phyloP scores from a whole-genome alignment of 2,329 filamentous ascomycete genomes.

The Penicillium sp. region DNA sequence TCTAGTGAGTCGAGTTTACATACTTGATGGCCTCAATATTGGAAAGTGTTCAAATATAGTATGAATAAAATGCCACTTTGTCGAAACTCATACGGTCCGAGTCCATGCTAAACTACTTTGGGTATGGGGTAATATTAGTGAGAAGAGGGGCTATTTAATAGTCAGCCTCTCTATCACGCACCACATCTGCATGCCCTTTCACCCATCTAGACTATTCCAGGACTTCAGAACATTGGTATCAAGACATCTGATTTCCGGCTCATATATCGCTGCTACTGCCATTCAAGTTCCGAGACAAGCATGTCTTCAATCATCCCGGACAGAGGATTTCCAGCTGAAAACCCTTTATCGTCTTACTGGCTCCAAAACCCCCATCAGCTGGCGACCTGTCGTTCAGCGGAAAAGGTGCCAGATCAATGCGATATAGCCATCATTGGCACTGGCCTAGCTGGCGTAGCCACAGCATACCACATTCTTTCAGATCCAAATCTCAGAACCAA shows the following conservation, averaged over 20 bases:
- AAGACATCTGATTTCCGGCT: background rate
- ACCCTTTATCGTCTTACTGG: background rate
- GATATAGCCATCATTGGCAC: conserved; percentile 51
- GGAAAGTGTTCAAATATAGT: background rate
- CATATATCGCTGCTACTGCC: background rate
- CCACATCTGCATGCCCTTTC: background rate
- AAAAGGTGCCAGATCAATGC: conserved; percentile 14
- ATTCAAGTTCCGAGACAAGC: background rate
- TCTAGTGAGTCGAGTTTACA: background rate
- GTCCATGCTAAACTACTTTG: background rate
- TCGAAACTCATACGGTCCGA: too few relatives aligned
- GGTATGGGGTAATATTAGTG: background rate
- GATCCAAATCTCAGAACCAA: conserved; percentile 8
- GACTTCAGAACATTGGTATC: background rate
- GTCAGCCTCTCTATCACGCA: background rate
- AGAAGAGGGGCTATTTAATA: background rate
- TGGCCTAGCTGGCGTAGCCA: conserved; percentile 47
- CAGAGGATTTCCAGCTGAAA: background rate
- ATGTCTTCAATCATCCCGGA: background rate
- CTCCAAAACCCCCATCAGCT: background rate
- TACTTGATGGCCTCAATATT: background rate
- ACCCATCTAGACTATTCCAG: background rate
- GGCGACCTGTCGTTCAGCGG: conserved; percentile 29
- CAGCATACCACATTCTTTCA: conserved; percentile 42
- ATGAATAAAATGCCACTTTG: background rate